Evolutionary conservation across 352 stramenopile species (phyloP), one percentile per base, ranked within the genome.

Genomic region (Pythium pyrilobum): DNA sequence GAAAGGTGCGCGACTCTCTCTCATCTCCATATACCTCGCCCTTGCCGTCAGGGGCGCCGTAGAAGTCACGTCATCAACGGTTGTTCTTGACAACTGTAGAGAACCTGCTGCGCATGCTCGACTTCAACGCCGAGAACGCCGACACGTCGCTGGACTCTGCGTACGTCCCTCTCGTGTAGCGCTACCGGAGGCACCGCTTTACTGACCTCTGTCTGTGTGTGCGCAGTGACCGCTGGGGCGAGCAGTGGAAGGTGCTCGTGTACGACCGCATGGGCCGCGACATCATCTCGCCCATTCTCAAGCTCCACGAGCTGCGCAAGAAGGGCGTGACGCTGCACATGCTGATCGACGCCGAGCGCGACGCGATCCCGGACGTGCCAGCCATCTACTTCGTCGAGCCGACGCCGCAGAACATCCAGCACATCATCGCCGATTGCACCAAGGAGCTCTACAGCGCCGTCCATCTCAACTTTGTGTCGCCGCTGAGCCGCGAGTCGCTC

Each of bases 251-350:
- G 65, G 94, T 99, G 38, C 72, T 99, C 29, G 96, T 99, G 57
- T 99, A 99, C 72, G 97, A 99, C 76, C 72, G 75, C 24, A 85
- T 95, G 57, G 98, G 92, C 62, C 89, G 95, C 32, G 92, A 97
- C 62, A 98, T 99, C 62, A 98, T 99, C 66, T 98, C 93, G 27
- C 97, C 97, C 20, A 92, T 99, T 24, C 71, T 99, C n/a, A 98
- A 96, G 57, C 95, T 99, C 29, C 91, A 96, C 55, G 89, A 98
- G 69, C 86, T 99, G 15, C 88, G 96, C 39, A 92, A 96, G 56
- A 96, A 97, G 31, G 81, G 96, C 44, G 96, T 99, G 40, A 99
- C 97, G 37, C 78, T 99, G 21, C 96, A 99, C 71, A 90, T 99
- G 76, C 74, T 98, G 47, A 71, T 99, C 18, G 85, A 97, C 18